These are phyloP conservation scores for Mrakia blollopis DNA, from an alignment of 768 basidiomycete species.

Conservation along the genomic window DNA sequence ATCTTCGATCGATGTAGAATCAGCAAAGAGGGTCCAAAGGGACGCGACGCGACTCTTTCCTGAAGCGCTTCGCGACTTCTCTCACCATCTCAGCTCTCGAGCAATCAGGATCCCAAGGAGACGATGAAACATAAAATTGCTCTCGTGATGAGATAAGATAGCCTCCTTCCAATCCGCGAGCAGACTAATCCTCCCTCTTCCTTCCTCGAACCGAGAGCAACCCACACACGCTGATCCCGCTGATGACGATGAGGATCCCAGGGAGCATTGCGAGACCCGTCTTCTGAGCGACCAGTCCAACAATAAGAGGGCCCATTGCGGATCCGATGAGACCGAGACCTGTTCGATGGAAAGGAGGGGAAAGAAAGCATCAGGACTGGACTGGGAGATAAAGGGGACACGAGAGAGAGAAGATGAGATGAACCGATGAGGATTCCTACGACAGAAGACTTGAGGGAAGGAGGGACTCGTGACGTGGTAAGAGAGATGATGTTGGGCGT, in stretches of 20 bases:
- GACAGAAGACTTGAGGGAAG: constrained; percentile 12
- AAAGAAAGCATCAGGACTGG: neutral
- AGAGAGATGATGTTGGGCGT: constrained; percentile 25
- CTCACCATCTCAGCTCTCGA: too few species aligned
- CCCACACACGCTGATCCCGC: neutral
- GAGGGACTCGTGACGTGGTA: constrained; percentile 10
- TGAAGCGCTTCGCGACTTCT: too few species aligned
- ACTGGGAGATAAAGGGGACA: neutral
- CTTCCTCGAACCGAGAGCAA: neutral
- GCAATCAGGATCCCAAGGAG: too few species aligned
- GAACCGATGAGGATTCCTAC: constrained; percentile 16
- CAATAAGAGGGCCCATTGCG: constrained; percentile 5
- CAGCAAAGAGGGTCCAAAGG: too few species aligned
- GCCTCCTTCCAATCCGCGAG: too few species aligned
- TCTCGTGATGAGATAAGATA: too few species aligned
- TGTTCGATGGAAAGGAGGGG: neutral
- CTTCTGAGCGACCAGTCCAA: constrained; percentile 10
- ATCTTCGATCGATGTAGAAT: too few species aligned
- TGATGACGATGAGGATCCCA: neutral
- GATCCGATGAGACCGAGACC: constrained; percentile 21
- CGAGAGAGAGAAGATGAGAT: neutral
- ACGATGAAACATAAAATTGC: too few species aligned
- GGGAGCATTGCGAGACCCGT: constrained; percentile 4
- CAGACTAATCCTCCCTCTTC: constrained; percentile 25
- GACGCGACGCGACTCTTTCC: too few species aligned